These are phyloP conservation scores for Aspergillus ostianus DNA, from an alignment of 495 filamentous ascomycete species.

Conservation along the genomic window DNA sequence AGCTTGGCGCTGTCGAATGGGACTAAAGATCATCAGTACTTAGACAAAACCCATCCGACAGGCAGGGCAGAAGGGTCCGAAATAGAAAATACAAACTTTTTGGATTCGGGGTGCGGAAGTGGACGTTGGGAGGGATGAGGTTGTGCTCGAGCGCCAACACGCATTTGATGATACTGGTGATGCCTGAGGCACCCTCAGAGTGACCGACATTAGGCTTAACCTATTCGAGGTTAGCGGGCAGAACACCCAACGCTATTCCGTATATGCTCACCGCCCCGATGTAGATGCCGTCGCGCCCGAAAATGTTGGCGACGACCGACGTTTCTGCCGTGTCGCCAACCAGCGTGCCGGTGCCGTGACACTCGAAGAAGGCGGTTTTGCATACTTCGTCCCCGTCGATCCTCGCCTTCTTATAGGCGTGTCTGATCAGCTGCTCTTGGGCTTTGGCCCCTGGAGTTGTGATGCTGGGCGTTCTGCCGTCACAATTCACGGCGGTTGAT, in stretches of 20 bases:
- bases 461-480: slow-evolving; percentile 25
- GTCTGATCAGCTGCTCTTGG: slow-evolving; percentile 22
- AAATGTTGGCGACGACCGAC: slow-evolving; percentile 43
- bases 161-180: slow-evolving; percentile 56
- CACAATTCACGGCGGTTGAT: slow-evolving; percentile 30
- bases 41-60: neutral
- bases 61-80: neutral
- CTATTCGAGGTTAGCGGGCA: slow-evolving; percentile 3
- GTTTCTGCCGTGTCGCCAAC: slow-evolving; percentile 42
- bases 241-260: neutral
- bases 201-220: slow-evolving; percentile 52
- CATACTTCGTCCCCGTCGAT: slow-evolving; percentile 15
- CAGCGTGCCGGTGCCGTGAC: slow-evolving; percentile 43
- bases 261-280: slow-evolving; percentile 26
- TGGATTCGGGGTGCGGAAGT: slow-evolving; percentile 16
- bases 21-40: slow-evolving; percentile 19
- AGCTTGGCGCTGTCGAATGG: slow-evolving; percentile 30
- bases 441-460: slow-evolving; percentile 4
- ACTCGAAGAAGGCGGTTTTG: slow-evolving; percentile 32
- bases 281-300: slow-evolving; percentile 25
- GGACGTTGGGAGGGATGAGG: slow-evolving; percentile 48
- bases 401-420: slow-evolving; percentile 29
- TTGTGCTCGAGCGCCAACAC: slow-evolving; percentile 47
- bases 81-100: slow-evolving; percentile 11
- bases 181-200: slow-evolving; percentile 47